These are phyloP conservation scores for Pseudogymnoascus sp. DNA, from an alignment of 2,329 filamentous ascomycete species.

Conservation along the genomic window DNA sequence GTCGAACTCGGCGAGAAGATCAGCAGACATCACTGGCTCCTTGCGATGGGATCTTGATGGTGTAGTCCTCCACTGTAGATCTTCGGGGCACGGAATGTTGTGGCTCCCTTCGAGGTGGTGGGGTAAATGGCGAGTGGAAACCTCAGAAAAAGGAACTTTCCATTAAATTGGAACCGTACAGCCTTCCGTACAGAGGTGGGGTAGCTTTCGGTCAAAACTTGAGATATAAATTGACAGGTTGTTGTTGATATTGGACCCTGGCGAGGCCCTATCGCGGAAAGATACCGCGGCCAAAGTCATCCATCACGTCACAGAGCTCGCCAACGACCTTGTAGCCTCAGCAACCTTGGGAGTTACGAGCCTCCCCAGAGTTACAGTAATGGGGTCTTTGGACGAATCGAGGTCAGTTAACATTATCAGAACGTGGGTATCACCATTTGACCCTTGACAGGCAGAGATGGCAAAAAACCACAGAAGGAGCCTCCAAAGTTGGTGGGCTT, in stretches of 20 bases:
- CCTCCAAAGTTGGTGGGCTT: constrained; percentile 51
- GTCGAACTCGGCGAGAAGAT: constrained; percentile 58
- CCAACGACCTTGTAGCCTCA: background rate
- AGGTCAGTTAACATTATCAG: constrained; percentile 33
- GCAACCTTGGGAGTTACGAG: constrained; percentile 9
- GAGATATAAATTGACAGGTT: constrained; percentile 1
- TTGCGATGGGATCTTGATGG: background rate
- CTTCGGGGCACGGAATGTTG: background rate
- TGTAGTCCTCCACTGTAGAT: background rate
- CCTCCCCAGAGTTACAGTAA: constrained; percentile 27
- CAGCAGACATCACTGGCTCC: constrained; percentile 47
- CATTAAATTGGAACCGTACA: background rate
- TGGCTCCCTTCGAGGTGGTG: constrained; percentile 24
- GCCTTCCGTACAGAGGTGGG: background rate
- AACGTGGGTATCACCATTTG: background rate
- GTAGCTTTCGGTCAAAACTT: background rate
- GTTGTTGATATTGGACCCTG: constrained; percentile 1
- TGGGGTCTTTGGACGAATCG: constrained; percentile 48
- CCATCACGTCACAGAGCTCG: background rate
- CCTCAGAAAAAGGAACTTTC: background rate
- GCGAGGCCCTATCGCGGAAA: background rate
- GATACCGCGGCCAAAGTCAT: constrained; percentile 3
- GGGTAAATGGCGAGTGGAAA: background rate
- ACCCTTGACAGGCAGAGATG: constrained; percentile 53
- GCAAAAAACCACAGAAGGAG: constrained; percentile 53